A percentile compares a stretch with the other conserved stretches of the same genome.
phyloP scores from a whole-genome alignment of 2,329 filamentous ascomycete genomes.

The Cercospora sojina region DNA sequence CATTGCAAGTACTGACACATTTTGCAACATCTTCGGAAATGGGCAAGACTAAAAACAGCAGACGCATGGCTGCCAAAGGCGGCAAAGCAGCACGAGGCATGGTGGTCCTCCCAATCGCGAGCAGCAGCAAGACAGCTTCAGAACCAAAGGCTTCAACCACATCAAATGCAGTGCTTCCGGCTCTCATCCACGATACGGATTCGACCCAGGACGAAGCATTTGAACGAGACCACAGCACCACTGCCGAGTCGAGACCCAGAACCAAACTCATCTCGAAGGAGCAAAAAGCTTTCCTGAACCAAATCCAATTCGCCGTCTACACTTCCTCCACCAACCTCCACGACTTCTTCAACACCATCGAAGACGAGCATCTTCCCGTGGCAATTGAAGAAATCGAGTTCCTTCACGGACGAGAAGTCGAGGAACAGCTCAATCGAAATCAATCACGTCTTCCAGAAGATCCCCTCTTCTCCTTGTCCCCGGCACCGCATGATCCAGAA shows the following conservation, averaged over 20 bases:
- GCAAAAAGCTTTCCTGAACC: background rate
- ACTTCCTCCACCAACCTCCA: background rate
- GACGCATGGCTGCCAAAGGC: background rate
- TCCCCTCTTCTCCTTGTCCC: background rate
- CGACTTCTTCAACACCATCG: background rate
- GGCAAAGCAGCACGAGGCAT: background rate
- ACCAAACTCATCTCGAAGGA: background rate
- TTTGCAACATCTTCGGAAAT: background rate
- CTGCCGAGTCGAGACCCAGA: background rate
- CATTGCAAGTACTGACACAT: background rate
- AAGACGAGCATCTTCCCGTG: background rate
- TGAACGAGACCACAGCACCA: background rate
- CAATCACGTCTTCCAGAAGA: background rate
- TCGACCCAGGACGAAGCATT: background rate
- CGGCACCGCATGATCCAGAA: background rate
- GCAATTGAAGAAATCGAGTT: background rate
- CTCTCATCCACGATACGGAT: background rate
- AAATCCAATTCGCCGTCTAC: background rate
- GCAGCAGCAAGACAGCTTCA: background rate
- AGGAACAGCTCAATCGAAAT: background rate
- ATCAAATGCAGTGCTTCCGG: background rate
- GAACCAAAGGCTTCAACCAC: background rate
- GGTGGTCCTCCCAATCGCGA: background rate
- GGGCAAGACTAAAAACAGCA: background rate
- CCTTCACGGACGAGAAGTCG: background rate